Percentiles rank a stretch among this genome's conserved stretches.
Evolutionary conservation across 1,139 yeast genomes (phyloP).

Genomic region (Hyphopichia khmerensis): DNA sequence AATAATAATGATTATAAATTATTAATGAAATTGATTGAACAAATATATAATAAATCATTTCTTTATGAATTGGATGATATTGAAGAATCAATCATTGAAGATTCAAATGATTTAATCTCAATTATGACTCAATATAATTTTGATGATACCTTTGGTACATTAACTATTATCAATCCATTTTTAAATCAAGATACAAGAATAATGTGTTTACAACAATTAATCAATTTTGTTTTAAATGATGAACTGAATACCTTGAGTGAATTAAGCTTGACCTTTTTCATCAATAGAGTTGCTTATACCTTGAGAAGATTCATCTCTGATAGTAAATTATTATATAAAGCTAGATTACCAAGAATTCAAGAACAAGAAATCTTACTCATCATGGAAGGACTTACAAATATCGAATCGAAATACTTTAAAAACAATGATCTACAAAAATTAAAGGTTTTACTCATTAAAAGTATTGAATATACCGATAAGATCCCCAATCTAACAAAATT

Average conservation of each 20-base stretch:
- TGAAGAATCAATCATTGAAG: conserved; percentile 16
- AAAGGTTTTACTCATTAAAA: conserved; percentile 22
- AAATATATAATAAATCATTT: conserved; percentile 31
- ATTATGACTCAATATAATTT: conserved; percentile 23
- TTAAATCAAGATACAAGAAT: conserved; percentile 27
- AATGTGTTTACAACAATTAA: conserved; percentile 33
- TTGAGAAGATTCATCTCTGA: conserved; percentile 39
- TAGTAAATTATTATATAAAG: conserved; percentile 22
- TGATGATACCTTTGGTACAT: conserved; percentile 31
- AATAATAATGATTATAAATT: conserved; percentile 21
- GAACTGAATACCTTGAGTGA: conserved; percentile 15
- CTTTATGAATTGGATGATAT: conserved; percentile 32
- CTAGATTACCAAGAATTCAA: conserved; percentile 39
- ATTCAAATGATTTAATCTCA: conserved; percentile 6
- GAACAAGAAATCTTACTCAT: conserved; percentile 29
- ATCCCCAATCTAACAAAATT: conserved; percentile 14
- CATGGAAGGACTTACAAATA: conserved; percentile 19
- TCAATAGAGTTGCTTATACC: conserved; percentile 31
- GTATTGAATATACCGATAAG: conserved; percentile 24
- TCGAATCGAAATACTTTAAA: neutral
- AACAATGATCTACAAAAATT: conserved; percentile 10
- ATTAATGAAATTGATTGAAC: conserved; percentile 43
- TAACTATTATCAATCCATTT: conserved; percentile 23
- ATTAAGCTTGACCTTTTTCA: conserved; percentile 22
- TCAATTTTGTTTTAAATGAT: conserved; percentile 19